These are phyloP conservation scores for Calonectria multiphialidica DNA, from an alignment of 2,329 filamentous ascomycete genomes.

Conservation along the genomic window DNA sequence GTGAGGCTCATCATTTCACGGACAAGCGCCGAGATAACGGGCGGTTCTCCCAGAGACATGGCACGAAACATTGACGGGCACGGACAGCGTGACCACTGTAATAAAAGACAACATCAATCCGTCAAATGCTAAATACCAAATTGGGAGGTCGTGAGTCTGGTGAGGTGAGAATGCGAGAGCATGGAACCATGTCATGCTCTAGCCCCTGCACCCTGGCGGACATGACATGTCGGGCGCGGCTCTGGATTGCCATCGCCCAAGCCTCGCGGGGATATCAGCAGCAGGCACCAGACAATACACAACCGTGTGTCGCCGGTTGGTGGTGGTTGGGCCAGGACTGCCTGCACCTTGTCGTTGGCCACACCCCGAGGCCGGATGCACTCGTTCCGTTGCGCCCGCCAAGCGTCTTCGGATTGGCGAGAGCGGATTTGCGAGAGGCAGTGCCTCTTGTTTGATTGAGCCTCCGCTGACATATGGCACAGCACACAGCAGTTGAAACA, in stretches of 20 bases:
- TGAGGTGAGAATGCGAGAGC: slow-evolving; percentile 13
- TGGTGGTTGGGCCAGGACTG: neutral
- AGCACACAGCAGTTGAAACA: slow-evolving; percentile 7
- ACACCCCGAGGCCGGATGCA: neutral
- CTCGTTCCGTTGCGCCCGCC: slow-evolving; percentile 2
- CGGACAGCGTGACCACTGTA: neutral
- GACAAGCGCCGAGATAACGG: neutral
- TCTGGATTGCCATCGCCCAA: slow-evolving; percentile 18
- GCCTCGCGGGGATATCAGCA: slow-evolving; percentile 6
- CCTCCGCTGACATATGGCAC: slow-evolving; percentile 1
- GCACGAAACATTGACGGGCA: neutral
- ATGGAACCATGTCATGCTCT: slow-evolving; percentile 32
- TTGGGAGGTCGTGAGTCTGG: slow-evolving; percentile 7
- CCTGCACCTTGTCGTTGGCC: neutral
- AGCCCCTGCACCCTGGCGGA: slow-evolving; percentile 19
- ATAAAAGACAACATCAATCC: neutral
- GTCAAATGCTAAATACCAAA: slow-evolving; percentile 1
- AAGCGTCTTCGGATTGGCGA: neutral
- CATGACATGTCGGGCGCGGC: slow-evolving; percentile 19
- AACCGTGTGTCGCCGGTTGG: neutral
- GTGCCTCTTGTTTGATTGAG: slow-evolving; percentile 4
- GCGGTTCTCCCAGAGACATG: neutral
- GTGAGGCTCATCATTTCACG: neutral
- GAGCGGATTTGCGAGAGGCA: neutral
- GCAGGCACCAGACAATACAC: neutral